Evolutionary conservation across 2,329 filamentous ascomycete genomes (phyloP).

Genomic region (Fusarium continuum): DNA sequence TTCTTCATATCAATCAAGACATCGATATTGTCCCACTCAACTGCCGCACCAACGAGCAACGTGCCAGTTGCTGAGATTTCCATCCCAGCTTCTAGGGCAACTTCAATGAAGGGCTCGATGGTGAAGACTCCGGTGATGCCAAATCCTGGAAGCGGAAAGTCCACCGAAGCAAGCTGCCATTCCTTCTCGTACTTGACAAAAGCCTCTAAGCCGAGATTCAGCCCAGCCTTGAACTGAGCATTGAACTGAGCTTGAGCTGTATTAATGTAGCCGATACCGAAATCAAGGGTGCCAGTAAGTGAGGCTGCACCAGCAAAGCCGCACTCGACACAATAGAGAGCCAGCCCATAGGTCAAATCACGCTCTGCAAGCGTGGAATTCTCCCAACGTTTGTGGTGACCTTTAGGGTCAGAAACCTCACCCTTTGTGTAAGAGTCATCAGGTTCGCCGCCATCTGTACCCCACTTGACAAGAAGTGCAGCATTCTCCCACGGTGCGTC

Average conservation of each 20-base stretch:
- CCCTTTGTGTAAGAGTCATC: constrained; percentile 10
- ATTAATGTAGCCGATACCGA: neutral
- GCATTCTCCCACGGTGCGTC: constrained; percentile 11
- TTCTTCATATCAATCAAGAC: neutral
- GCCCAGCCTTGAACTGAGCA: neutral
- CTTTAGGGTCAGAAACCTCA: neutral
- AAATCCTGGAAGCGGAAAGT: neutral
- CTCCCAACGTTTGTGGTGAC: neutral
- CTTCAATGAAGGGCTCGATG: neutral
- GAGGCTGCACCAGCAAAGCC: neutral
- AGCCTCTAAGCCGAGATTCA: neutral
- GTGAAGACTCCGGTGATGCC: neutral
- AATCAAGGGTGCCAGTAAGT: neutral
- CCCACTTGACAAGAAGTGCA: constrained; percentile 1
- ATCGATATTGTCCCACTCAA: constrained; percentile 9
- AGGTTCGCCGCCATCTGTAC: neutral
- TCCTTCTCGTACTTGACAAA: constrained; percentile 13
- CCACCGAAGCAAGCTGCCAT: neutral
- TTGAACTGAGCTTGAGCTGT: neutral
- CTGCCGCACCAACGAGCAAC: neutral
- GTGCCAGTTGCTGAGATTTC: constrained; percentile 1
- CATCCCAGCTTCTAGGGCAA: neutral
- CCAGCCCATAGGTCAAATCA: neutral
- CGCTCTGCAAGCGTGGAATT: neutral
- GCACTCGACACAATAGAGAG: constrained; percentile 8